phyloP scores from a whole-genome alignment of 2,329 filamentous ascomycete species.

The Pestalotiopsis sp. region DNA sequence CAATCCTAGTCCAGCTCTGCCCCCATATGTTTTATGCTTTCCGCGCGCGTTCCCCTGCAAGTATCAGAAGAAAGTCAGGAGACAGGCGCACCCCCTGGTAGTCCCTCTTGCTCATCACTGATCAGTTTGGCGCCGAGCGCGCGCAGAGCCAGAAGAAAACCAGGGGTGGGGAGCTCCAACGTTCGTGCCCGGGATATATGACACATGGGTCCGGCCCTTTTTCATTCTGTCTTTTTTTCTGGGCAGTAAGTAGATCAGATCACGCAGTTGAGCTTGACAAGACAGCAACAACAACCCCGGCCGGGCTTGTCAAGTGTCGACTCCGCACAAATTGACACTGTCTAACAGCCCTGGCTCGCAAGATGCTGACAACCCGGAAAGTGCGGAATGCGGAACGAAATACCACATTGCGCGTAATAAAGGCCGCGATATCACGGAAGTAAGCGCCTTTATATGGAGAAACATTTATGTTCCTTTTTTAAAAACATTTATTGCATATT shows the following conservation, averaged over 20 bases:
- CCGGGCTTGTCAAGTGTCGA: not conserved
- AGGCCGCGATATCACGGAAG: not conserved
- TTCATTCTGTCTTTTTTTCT: not conserved
- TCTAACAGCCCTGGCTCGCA: not conserved
- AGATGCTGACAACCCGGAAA: not conserved
- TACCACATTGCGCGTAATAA: not conserved
- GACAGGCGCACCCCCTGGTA: too few relatives aligned
- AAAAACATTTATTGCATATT: too few relatives aligned
- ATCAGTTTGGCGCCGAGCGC: too few relatives aligned
- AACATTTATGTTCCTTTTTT: too few relatives aligned
- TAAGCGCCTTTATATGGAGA: not conserved
- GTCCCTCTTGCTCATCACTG: too few relatives aligned
- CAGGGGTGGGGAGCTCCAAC: not conserved
- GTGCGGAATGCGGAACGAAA: not conserved
- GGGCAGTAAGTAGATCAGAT: not conserved
- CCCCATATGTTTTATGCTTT: not conserved
- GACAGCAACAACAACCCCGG: not conserved
- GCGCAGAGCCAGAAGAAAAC: not conserved
- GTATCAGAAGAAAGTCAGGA: too few relatives aligned
- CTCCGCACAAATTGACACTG: not conserved
- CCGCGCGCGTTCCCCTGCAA: not conserved
- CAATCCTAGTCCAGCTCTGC: not conserved
- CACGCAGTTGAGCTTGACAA: not conserved
- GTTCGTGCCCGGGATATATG: not conserved
- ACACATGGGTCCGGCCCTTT: not conserved